Conservation (phyloP, 2,329 filamentous ascomycete species). For the Cryphonectria naterciae region DNA sequence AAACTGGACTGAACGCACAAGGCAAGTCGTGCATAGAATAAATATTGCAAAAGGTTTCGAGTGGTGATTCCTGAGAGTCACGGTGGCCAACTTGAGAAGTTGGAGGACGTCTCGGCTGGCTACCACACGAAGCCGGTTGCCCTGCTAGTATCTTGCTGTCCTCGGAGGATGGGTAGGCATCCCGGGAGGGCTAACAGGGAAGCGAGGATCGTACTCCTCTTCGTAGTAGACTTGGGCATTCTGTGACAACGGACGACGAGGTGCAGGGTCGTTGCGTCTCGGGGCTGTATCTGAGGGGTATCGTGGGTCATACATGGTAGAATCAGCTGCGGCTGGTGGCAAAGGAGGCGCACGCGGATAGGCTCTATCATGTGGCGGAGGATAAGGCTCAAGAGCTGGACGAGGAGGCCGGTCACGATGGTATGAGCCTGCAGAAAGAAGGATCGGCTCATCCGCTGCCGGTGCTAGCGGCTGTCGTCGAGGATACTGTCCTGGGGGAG, state of each 20-base stretch:
- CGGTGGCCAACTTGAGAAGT: background rate
- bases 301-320: constrained; percentile 29
- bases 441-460: background rate
- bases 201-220: constrained; percentile 50
- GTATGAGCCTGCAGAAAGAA: constrained; percentile 10
- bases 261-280: constrained; percentile 16
- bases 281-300: constrained; percentile 22
- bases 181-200: constrained; percentile 39
- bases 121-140: background rate
- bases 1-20: background rate
- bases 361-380: constrained; percentile 18
- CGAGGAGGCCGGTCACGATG: background rate
- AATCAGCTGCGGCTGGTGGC: background rate
- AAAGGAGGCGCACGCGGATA: constrained; percentile 23
- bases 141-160: constrained; percentile 22
- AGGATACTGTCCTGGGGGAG: constrained; percentile 5
- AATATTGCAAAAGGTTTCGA: background rate
- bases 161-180: constrained; percentile 4
- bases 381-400: constrained; percentile 18
- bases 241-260: constrained; percentile 22
- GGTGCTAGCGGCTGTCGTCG: constrained; percentile 21
- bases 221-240: constrained; percentile 31
- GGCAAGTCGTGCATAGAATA: background rate
- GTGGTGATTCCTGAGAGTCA: background rate
- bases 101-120: background rate